Conservation (phyloP, 2,329 filamentous ascomycete species). For the Conoideocrella luteorostrata region DNA sequence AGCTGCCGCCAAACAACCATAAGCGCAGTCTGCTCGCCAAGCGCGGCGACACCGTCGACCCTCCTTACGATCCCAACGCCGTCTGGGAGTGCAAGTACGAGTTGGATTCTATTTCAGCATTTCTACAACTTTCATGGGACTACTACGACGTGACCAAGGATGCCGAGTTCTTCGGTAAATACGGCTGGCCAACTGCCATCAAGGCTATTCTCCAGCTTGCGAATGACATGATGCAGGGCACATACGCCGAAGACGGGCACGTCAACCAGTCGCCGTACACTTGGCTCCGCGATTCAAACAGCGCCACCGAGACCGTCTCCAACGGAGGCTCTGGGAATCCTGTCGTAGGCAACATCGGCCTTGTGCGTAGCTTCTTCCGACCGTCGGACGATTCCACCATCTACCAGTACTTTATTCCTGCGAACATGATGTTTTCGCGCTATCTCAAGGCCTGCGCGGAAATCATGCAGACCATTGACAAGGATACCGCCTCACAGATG, state of each 20-base stretch:
- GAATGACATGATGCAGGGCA: slow-evolving; percentile 63
- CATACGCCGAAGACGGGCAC: slow-evolving; percentile 57
- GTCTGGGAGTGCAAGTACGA: slow-evolving; percentile 98
- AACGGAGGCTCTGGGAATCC: slow-evolving; percentile 76
- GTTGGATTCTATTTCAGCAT: slow-evolving; percentile 82
- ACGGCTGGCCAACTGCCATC: slow-evolving; percentile 67
- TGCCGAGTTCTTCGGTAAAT: slow-evolving; percentile 63
- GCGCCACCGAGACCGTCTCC: slow-evolving; percentile 73
- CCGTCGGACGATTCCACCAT: slow-evolving; percentile 85
- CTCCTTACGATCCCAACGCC: slow-evolving; percentile 57
- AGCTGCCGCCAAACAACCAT: slow-evolving; percentile 11
- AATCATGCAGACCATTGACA: slow-evolving; percentile 37
- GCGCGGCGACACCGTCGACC: slow-evolving; percentile 50
- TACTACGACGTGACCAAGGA: slow-evolving; percentile 72
- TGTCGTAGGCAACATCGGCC: slow-evolving; percentile 68
- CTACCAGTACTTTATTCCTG: slow-evolving; percentile 80
- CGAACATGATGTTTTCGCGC: slow-evolving; percentile 76
- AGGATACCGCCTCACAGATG: slow-evolving; percentile 54
- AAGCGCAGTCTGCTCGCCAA: slow-evolving; percentile 15
- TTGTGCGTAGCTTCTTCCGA: slow-evolving; percentile 82
- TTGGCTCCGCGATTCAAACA: slow-evolving; percentile 66
- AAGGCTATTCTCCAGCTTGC: slow-evolving; percentile 63
- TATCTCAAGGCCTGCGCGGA: slow-evolving; percentile 48
- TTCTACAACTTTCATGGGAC: slow-evolving; percentile 73
- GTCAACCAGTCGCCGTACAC: slow-evolving; percentile 60